Evolutionary conservation across 208 protist species (phyloP).

Genomic region (Perkinsela sp.): DNA sequence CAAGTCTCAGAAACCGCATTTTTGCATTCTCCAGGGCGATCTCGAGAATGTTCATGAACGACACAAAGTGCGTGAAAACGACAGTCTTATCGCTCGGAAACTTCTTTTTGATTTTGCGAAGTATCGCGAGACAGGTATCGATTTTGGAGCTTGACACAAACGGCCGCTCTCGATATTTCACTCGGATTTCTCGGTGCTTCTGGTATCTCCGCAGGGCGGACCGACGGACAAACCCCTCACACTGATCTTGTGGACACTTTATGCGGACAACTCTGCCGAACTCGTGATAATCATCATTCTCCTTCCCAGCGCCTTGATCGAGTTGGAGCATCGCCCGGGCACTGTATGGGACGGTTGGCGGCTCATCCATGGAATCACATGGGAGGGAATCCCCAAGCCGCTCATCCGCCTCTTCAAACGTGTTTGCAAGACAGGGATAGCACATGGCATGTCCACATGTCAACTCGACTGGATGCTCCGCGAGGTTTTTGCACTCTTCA

Average conservation of each 20-base stretch:
- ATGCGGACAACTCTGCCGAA: slow-evolving; percentile 11
- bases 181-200: slow-evolving; percentile 11
- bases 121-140: slow-evolving; percentile 28
- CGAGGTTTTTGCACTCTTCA: slow-evolving; percentile 36
- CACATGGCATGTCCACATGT: slow-evolving; percentile 60
- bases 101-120: slow-evolving; percentile 26
- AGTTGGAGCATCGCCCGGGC: neutral
- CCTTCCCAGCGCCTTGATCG: neutral
- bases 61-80: slow-evolving; percentile 90
- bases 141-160: slow-evolving; percentile 1
- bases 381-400: neutral
- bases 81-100: slow-evolving; percentile 67
- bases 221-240: neutral
- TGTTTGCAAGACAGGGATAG: slow-evolving; percentile 34
- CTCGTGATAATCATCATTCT: slow-evolving; percentile 21
- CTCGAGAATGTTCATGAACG: slow-evolving; percentile 80
- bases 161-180: slow-evolving; percentile 23
- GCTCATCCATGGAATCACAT: neutral
- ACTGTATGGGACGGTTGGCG: too few relatives aligned
- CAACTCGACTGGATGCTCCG: slow-evolving; percentile 10
- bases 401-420: slow-evolving; percentile 19
- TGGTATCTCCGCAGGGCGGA: slow-evolving; percentile 12
- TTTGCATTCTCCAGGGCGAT: slow-evolving; percentile 22
- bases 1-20: slow-evolving; percentile 39
- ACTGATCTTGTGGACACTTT: neutral